phyloP scores from a whole-genome alignment of 2,329 filamentous ascomycete species.

The Calonectria crousiana region DNA sequence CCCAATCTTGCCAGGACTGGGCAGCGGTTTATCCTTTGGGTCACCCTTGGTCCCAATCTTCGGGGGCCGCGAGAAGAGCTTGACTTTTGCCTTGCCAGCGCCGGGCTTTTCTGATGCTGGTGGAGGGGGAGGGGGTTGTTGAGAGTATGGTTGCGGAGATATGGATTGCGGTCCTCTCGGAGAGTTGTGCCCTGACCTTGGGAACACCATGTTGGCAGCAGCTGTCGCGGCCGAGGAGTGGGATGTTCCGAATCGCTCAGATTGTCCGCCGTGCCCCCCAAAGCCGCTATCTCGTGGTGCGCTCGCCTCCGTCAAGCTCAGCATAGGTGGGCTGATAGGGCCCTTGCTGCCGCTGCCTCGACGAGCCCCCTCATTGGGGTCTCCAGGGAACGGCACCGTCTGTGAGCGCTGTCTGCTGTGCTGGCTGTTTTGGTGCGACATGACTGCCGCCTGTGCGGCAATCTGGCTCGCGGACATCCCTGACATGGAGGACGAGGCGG shows the following conservation, averaged over 20 bases:
- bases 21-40: slow-evolving; percentile 73
- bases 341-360: slow-evolving; percentile 60
- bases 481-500: slow-evolving; percentile 46
- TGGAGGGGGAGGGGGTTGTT: slow-evolving; percentile 53
- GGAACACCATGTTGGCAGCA: slow-evolving; percentile 79
- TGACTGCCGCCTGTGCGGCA: slow-evolving; percentile 82
- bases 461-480: slow-evolving; percentile 78
- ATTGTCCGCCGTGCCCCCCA: slow-evolving; percentile 57
- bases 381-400: slow-evolving; percentile 73
- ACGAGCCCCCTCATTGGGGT: slow-evolving; percentile 58
- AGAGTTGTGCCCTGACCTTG: slow-evolving; percentile 70
- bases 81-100: slow-evolving; percentile 81
- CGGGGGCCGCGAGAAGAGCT: slow-evolving; percentile 83
- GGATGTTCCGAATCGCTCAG: slow-evolving; percentile 68
- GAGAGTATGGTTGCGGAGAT: slow-evolving; percentile 52
- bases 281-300: slow-evolving; percentile 69
- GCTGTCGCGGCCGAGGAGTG: slow-evolving; percentile 76
- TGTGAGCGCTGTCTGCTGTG: slow-evolving; percentile 78
- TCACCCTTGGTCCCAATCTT: slow-evolving; percentile 81
- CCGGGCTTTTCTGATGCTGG: slow-evolving; percentile 70
- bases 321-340: slow-evolving; percentile 71
- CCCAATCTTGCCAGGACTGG: slow-evolving; percentile 79
- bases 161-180: slow-evolving; percentile 55
- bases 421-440: slow-evolving; percentile 68
- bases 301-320: slow-evolving; percentile 75